These are phyloP conservation scores for Rhazya stricta DNA, from an alignment of 257 asterid species.

Conservation along the genomic window DNA sequence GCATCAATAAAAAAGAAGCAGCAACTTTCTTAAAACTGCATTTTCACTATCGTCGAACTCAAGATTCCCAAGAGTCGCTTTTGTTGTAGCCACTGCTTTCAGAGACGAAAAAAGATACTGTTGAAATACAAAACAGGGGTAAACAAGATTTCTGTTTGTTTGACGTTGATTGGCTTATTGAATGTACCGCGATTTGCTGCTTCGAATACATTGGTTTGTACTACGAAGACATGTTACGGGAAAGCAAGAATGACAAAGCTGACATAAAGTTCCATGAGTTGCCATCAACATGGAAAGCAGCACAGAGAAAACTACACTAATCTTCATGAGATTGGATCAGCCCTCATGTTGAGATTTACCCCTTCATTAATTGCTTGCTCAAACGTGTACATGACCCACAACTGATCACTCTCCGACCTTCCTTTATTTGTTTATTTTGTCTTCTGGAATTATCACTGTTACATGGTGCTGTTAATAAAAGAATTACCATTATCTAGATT, in stretches of 20 bases:
- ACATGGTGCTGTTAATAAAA: too few relatives aligned
- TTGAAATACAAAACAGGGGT: neutral
- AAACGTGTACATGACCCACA: too few relatives aligned
- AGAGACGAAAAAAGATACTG: neutral
- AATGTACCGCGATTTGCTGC: neutral
- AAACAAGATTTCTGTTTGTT: neutral
- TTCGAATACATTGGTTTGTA: neutral
- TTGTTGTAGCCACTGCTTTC: constrained; percentile 1
- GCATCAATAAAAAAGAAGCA: neutral
- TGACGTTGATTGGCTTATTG: neutral
- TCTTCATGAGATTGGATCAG: constrained; percentile 12
- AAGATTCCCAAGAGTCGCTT: constrained; percentile 8
- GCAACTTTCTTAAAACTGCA: constrained; percentile 11
- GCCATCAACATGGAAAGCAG: constrained; percentile 5
- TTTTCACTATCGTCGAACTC: neutral
- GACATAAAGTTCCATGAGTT: neutral
- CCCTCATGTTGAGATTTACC: neutral
- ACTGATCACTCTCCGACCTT: too few relatives aligned
- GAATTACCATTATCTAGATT: too few relatives aligned
- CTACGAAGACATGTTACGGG: neutral
- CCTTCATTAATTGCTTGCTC: too few relatives aligned
- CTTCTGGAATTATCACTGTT: too few relatives aligned
- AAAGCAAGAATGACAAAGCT: constrained; percentile 7
- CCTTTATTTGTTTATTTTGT: too few relatives aligned
- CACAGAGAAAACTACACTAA: neutral